Conservation (phyloP, 345 rosid genomes). For the thale cress (Arabidopsis thaliana) region TAIR10.1 NC_003071.7:6798001-6798500, state of each 20-base stretch:
- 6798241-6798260: conserved; percentile 32
- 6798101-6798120: conserved; percentile 74
- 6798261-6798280: conserved; percentile 33
- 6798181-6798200: conserved; percentile 18
- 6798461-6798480: conserved; percentile 6
- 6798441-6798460: conserved; percentile 37
- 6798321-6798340: conserved; percentile 21
- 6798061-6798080: conserved; percentile 64
- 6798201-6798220: conserved; percentile 28
- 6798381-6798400: conserved; percentile 4
- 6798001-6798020: not conserved
- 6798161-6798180: conserved; percentile 16
- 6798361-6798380: conserved; percentile 8
- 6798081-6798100: conserved; percentile 77
- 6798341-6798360: not conserved
- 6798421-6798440: conserved; percentile 12
- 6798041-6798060: conserved; percentile 43
- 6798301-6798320: conserved; percentile 34
- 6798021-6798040: conserved; percentile 48
- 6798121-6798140: conserved; percentile 51
- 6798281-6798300: conserved; percentile 42
- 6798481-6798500: conserved; percentile 15
- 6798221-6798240: not conserved
- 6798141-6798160: conserved; percentile 37
- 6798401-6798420: conserved; percentile 17